A percentile compares a stretch with the other conserved stretches of the same genome.
Conservation (phyloP, 169 alveolate species). For the Prorocentrum cordatum region DNA sequence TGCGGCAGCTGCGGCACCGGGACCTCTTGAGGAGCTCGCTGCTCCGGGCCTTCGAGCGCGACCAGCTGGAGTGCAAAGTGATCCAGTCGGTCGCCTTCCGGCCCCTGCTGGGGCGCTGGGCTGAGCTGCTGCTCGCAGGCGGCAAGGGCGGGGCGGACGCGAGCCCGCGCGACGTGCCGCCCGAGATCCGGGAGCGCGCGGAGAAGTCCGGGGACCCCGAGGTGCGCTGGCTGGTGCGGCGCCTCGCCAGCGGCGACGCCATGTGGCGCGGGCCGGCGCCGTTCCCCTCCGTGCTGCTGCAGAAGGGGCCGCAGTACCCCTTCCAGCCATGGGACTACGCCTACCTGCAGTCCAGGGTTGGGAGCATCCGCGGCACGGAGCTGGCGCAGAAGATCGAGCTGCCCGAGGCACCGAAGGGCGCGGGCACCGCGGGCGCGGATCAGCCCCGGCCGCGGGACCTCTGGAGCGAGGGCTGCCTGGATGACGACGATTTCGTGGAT, state of each 20-base stretch:
- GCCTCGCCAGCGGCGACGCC: neutral
- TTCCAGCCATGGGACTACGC: conserved; percentile 43
- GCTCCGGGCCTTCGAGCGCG: conserved; percentile 48
- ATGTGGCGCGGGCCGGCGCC: conserved; percentile 27
- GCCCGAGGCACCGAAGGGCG: conserved; percentile 12
- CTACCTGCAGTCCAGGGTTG: conserved; percentile 48
- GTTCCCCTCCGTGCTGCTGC: conserved; percentile 24
- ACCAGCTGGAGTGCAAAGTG: conserved; percentile 45
- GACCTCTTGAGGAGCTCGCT: conserved; percentile 14
- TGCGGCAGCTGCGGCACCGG: conserved; percentile 25
- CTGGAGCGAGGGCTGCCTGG: conserved; percentile 64
- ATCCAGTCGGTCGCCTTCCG: conserved; percentile 13
- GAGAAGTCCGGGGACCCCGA: neutral
- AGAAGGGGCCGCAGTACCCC: conserved; percentile 55
- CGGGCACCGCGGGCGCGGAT: neutral
- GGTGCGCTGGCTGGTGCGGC: conserved; percentile 37
- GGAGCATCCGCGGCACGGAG: conserved; percentile 46
- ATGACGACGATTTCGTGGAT: conserved; percentile 23
- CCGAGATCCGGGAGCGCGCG: neutral
- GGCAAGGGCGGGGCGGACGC: conserved; percentile 3
- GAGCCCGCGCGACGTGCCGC: conserved; percentile 24
- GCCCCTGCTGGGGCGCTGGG: conserved; percentile 51
- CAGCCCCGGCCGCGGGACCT: conserved; percentile 19
- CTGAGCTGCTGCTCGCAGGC: conserved; percentile 22
- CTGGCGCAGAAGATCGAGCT: conserved; percentile 3